These are phyloP conservation scores for Stemphylium beticola DNA, from an alignment of 2,329 filamentous ascomycete genomes.

Conservation along the genomic window DNA sequence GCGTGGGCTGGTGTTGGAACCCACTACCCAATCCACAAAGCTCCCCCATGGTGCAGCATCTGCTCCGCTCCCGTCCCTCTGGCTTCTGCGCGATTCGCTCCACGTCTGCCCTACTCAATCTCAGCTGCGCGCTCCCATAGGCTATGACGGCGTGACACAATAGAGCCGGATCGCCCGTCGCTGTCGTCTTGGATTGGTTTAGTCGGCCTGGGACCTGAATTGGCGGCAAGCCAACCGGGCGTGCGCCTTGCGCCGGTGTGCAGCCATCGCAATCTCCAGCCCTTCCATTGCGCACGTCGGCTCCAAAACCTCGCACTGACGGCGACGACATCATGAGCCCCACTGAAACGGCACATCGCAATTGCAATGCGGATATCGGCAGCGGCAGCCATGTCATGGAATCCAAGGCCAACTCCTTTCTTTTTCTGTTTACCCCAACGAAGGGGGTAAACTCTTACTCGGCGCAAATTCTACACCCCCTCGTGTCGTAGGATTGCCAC, in stretches of 20 bases:
- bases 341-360: slow-evolving; percentile 9
- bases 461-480: background rate
- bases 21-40: too few relatives aligned
- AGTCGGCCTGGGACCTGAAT: background rate
- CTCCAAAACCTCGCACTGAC: too few relatives aligned
- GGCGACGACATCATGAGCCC: slow-evolving; percentile 4
- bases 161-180: slow-evolving; percentile 9
- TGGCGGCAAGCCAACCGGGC: slow-evolving; percentile 2
- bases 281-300: background rate
- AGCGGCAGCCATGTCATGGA: slow-evolving; percentile 4
- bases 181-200: slow-evolving; percentile 2
- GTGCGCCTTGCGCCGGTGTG: slow-evolving; percentile 5
- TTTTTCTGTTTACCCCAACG: background rate
- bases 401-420: background rate
- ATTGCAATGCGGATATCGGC: slow-evolving; percentile 10
- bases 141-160: slow-evolving; percentile 8
- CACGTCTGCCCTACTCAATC: slow-evolving; percentile 3
- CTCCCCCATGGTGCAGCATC: too few relatives aligned
- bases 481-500: background rate
- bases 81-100: slow-evolving; percentile 8
- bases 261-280: slow-evolving; percentile 10
- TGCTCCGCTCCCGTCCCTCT: background rate
- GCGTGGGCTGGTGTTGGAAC: too few relatives aligned
- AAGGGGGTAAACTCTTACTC: too few relatives aligned
- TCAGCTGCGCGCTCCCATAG: slow-evolving; percentile 4